phyloP scores from a whole-genome alignment of 2,329 filamentous ascomycete genomes.

The Penicillium sp. region DNA sequence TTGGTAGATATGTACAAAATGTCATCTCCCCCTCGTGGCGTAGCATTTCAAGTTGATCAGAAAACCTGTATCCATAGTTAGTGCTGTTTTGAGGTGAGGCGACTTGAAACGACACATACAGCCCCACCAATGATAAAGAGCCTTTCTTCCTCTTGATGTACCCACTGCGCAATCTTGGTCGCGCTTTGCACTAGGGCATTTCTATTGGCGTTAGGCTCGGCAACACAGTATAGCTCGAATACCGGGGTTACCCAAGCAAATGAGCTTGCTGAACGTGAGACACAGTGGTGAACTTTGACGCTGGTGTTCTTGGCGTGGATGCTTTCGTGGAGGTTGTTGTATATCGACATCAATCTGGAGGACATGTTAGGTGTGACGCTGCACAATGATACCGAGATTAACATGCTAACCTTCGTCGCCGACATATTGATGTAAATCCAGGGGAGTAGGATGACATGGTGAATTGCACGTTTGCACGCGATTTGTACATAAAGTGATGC shows the following conservation, averaged over 20 bases:
- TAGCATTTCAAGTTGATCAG: conserved; percentile 5
- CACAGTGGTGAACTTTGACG: conserved; percentile 78
- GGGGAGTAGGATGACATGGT: conserved; percentile 78
- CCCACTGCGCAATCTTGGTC: conserved; percentile 87
- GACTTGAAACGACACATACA: conserved; percentile 46
- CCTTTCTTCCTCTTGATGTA: conserved; percentile 83
- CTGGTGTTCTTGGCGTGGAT: conserved; percentile 81
- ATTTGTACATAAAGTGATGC: conserved; percentile 94
- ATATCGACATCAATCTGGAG: conserved; percentile 68
- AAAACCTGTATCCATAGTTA: conserved; percentile 21
- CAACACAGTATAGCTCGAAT: conserved; percentile 95
- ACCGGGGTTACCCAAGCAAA: conserved; percentile 86
- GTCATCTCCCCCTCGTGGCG: neutral
- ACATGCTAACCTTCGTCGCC: conserved; percentile 55
- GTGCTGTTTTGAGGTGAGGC: neutral
- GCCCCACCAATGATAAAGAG: conserved; percentile 98
- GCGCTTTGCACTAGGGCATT: conserved; percentile 74
- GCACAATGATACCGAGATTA: neutral
- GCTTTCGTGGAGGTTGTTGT: conserved; percentile 76
- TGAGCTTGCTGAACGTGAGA: conserved; percentile 68
- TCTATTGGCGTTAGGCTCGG: conserved; percentile 62
- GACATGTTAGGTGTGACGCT: conserved; percentile 2
- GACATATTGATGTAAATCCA: conserved; percentile 57
- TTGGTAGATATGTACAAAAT: neutral
- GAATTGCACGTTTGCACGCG: conserved; percentile 89